Evolutionary conservation across 192 early-diverging fungal species (phyloP).

Genomic region (Pecoramyces ruminantium): DNA sequence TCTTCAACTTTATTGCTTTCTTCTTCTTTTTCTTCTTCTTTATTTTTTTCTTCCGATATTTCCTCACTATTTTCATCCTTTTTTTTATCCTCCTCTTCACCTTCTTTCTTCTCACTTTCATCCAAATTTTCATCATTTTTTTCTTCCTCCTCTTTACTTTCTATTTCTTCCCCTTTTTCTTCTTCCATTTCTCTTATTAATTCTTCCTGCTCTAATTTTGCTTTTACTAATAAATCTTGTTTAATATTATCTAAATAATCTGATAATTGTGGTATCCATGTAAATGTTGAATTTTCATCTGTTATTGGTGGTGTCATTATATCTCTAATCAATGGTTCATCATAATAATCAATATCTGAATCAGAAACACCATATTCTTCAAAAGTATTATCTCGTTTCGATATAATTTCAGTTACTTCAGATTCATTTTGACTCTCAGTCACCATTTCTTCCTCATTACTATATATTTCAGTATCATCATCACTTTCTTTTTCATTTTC

Average conservation of each 20-base stretch:
- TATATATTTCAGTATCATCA: background rate
- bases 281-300: background rate
- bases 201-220: background rate
- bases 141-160: background rate
- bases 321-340: background rate
- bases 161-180: background rate
- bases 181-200: background rate
- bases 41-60: background rate
- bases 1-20: background rate
- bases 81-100: background rate
- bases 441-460: background rate
- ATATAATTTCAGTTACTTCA: background rate
- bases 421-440: no score
- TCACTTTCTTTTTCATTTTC: background rate
- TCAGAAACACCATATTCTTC: background rate
- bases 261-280: background rate
- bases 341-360: background rate
- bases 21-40: background rate
- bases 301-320: background rate
- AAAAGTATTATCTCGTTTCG: background rate
- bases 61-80: background rate
- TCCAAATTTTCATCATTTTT: background rate
- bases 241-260: background rate
- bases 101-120: background rate
- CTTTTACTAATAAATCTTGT: background rate